Conservation (phyloP, 208 protist genomes). For the Crithidia thermophila region DNA sequence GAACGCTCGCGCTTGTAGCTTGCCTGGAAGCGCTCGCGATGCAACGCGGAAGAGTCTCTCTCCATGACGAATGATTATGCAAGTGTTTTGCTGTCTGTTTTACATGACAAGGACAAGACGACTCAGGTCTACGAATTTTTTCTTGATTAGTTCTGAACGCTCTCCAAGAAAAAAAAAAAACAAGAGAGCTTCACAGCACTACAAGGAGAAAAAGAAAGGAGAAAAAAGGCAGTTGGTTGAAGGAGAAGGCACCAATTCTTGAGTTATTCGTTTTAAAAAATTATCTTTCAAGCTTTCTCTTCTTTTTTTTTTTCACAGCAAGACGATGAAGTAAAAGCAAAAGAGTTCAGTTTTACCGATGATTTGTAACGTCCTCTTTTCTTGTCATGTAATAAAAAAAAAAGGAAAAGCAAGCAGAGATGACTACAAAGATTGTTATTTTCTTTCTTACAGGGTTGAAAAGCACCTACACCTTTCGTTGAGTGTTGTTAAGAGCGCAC, state of each 20-base stretch:
- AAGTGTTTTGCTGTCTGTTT: not conserved
- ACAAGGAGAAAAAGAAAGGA: not conserved
- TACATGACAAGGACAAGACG: no score
- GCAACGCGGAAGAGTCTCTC: conserved; percentile 1
- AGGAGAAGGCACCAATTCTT: not conserved
- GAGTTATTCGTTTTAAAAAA: no score
- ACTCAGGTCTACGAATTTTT: no score
- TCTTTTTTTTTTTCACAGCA: no score
- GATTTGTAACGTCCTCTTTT: no score
- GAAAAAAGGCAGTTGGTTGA: not conserved
- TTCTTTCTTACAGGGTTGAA: no score
- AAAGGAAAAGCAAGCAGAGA: not conserved
- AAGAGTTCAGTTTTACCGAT: no score
- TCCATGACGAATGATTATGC: conserved; percentile 2
- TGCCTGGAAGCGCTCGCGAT: conserved; percentile 16
- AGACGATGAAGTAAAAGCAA: no score
- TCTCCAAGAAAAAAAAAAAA: not conserved
- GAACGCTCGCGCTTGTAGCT: conserved; percentile 26
- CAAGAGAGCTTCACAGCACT: not conserved
- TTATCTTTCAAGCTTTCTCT: no score
- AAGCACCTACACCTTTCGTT: no score
- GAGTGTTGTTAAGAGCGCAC: no score
- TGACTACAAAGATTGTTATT: no score
- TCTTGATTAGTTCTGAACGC: not conserved
- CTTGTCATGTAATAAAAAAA: not conserved